Evolutionary conservation across 768 basidiomycete species (phyloP), one percentile per base, ranked within the genome.

Genomic region (Phylloporus sp.): DNA sequence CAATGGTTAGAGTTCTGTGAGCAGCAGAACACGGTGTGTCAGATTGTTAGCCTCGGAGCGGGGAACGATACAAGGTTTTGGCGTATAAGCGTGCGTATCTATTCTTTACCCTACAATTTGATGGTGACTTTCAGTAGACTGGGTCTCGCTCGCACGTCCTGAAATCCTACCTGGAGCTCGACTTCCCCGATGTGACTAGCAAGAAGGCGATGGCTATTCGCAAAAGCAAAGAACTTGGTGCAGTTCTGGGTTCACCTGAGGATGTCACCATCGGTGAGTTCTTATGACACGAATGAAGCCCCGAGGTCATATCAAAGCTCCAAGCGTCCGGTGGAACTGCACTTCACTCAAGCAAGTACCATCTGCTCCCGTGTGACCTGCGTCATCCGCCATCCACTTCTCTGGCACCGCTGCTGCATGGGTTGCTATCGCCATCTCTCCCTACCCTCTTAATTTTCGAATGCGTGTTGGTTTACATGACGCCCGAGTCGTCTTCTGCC

Each of bases 61-160:
- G 96, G 96, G 20, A 97, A 90, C 57, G 96, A 99, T 69, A 92
- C 92, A 3, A 73, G 96, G 43, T 98, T 89, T 63, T 99, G 95
- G 93, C 75, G 93, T 46, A 71, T 95, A 57, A 77, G 75, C 71
- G 91, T 90, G 69, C 69, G 86, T 48, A 34, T 33, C 36, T 44
- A n/a, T 21, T 37, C 39, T 42, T 31, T 27, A 20, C 44, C 18
- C 29, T 11, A 31, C 24, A 17, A 57, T 10, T 49, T 43, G 36
- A 45, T 36, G 6, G 6, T 33, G 29, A 49, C 47, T 21, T 23
- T 18, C n/a, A 50, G 49, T 69, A 90, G 87, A 75, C 81, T 21
- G 77, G 83, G 14, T 66, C 74, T 21, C 62, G 74, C 53, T 75
- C 71, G 37, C 72, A 77, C 26, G 48, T 59, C 27, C 55, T 90